Evolutionary conservation across 1,139 yeast species (phyloP), one percentile per base, ranked within the genome.

Genomic region (Suhomyces terraborum): DNA sequence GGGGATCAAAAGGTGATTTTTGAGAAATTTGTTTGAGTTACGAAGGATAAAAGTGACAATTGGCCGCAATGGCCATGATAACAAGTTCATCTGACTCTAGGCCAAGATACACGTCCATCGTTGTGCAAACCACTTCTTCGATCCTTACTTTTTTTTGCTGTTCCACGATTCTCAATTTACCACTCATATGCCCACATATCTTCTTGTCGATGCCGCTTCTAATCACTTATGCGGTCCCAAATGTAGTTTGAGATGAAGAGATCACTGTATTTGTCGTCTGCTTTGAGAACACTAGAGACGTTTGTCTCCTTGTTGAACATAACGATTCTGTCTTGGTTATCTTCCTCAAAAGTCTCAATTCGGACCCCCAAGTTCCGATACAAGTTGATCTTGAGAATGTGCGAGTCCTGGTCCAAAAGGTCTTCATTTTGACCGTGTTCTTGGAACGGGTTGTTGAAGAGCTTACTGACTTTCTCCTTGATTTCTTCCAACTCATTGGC

Each of bases 191-290:
- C n/a, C n/a, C n/a, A n/a, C n/a, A n/a, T n/a, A n/a, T n/a, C n/a
- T n/a, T n/a, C n/a, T n/a, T n/a, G n/a, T n/a, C n/a, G n/a, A n/a
- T n/a, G n/a, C n/a, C n/a, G n/a, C n/a, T n/a, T n/a, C n/a, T 26
- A 37, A 14, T 28, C 28, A n/a, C 40, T 36, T 24, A 28, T 32
- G 48, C 77, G 70, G 46, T 84, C 91, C 94, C 94, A 85, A 17
- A 85, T 73, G 55, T 76, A 81, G 52, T 84, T 83, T 8, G 88
- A 75, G 22, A 83, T 73, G 56, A 83, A 83, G 53, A 73, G 81
- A 47, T 79, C 80, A 48, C 82, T 76, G 52, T 80, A 81, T 49
- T 77, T 74, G 21, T 77, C 75, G 49, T 80, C 85, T 9, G 81
- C 73, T 51, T 75, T 70, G 38, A 85, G 61, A 5, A 78, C 70